Evolutionary conservation across 179 eudicot species (phyloP).

Genomic region (Spinacia oleracea): DNA sequence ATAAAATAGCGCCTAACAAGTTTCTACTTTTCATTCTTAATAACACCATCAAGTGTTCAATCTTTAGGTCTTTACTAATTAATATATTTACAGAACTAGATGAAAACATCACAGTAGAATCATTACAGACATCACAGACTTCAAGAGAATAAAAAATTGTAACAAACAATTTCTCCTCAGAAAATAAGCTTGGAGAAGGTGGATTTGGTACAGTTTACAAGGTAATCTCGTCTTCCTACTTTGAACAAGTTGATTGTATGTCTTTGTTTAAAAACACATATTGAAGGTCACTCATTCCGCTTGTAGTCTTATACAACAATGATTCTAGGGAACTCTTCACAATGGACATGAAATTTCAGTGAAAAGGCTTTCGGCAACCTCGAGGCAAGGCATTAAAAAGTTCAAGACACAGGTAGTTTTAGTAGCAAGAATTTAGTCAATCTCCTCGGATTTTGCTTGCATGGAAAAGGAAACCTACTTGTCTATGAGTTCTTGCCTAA

Average conservation of each 20-base stretch:
- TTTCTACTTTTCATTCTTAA: no score
- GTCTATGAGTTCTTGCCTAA: conserved; percentile 29
- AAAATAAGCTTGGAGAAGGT: conserved; percentile 23
- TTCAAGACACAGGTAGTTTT: conserved; percentile 32
- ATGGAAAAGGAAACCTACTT: conserved; percentile 22
- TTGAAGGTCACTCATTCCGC: no score
- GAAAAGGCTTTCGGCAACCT: conserved; percentile 26
- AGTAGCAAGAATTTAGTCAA: conserved; percentile 28
- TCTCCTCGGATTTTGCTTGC: conserved; percentile 28
- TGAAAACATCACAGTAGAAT: conserved; percentile 1
- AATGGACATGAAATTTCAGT: conserved; percentile 24
- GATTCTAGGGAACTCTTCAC: conserved; percentile 16
- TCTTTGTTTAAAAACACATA: not conserved
- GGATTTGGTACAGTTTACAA: conserved; percentile 31
- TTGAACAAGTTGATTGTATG: not conserved
- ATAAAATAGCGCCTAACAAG: no score
- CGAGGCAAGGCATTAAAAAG: conserved; percentile 24
- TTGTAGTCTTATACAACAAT: not conserved
- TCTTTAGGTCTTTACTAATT: no score
- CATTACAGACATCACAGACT: conserved; percentile 3
- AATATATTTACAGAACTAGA: not conserved
- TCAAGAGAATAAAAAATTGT: conserved; percentile 15
- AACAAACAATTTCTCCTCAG: conserved; percentile 6
- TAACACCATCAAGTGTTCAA: no score
- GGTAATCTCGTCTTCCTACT: not conserved